A percentile compares a stretch with the other conserved stretches of the same genome.
phyloP scores from a whole-genome alignment of 768 basidiomycete species.

The Agrocybe pediades region DNA sequence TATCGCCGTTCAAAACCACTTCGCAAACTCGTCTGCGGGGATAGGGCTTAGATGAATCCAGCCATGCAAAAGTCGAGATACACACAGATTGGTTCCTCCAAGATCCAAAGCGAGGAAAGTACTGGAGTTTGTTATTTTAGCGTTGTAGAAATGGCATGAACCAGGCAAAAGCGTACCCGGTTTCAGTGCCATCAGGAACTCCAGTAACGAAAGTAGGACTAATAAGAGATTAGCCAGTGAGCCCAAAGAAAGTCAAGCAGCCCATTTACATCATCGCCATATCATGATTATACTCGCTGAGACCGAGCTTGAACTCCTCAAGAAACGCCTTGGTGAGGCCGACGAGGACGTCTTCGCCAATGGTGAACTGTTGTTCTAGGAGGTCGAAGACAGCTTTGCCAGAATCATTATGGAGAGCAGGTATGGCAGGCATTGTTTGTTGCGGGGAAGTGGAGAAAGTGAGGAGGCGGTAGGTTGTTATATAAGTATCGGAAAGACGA shows the following conservation, averaged over 20 bases:
- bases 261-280: conserved; percentile 91
- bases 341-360: conserved; percentile 61
- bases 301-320: conserved; percentile 74
- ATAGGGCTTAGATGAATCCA: conserved; percentile 3
- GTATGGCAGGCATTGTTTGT: conserved; percentile 44
- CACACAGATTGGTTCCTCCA: conserved; percentile 96
- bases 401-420: conserved; percentile 41
- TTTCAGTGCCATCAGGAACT: conserved; percentile 92
- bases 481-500: conserved; percentile 8
- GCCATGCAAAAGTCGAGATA: conserved; percentile 11
- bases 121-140: conserved; percentile 40
- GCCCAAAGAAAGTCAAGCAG: background rate
- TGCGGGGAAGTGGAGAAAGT: conserved; percentile 18
- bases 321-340: conserved; percentile 80
- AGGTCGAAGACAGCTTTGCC: conserved; percentile 56
- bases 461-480: conserved; percentile 3
- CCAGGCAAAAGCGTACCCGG: too few relatives aligned
- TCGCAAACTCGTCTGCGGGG: conserved; percentile 85
- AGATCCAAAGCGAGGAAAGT: conserved; percentile 96
- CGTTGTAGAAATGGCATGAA: conserved; percentile 5
- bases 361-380: conserved; percentile 73
- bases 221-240: conserved; percentile 14
- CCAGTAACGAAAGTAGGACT: conserved; percentile 96
- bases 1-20: conserved; percentile 86
- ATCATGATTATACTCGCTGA: conserved; percentile 70